Conservation (phyloP, 306 rosid genomes). For the Quercus bicolor region DNA sequence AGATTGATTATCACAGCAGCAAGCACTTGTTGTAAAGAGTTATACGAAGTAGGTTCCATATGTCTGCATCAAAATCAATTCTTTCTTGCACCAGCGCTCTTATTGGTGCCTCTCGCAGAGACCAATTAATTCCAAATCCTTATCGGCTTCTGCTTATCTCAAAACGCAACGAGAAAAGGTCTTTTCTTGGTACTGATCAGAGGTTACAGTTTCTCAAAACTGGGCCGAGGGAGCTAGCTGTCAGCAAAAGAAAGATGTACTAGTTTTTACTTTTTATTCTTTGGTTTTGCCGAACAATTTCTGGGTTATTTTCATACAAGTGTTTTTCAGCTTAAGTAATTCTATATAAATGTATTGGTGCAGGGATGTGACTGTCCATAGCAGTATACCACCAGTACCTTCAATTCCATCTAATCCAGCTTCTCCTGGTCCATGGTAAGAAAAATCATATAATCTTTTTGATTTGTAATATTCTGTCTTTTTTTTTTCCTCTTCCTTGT, state of each 20-base stretch:
- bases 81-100: too few species aligned
- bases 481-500: too few species aligned
- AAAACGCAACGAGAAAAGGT: slow-evolving; percentile 1
- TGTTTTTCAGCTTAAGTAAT: neutral
- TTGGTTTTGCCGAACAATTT: neutral
- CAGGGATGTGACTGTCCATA: slow-evolving; percentile 40
- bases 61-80: too few species aligned
- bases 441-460: too few species aligned
- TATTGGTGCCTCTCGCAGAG: neutral
- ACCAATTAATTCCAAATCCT: slow-evolving; percentile 5
- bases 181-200: slow-evolving; percentile 1
- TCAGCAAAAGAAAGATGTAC: slow-evolving; percentile 28
- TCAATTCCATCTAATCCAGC: slow-evolving; percentile 28
- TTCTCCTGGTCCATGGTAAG: slow-evolving; percentile 33
- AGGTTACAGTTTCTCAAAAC: neutral
- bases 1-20: too few species aligned
- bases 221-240: neutral
- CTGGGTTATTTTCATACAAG: too few species aligned
- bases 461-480: too few species aligned
- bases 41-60: too few species aligned
- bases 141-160: neutral
- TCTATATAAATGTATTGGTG: neutral
- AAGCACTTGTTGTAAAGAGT: too few species aligned
- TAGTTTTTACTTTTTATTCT: neutral
- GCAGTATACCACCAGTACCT: slow-evolving; percentile 23